Evolutionary conservation across 768 basidiomycete species (phyloP), one percentile per base, ranked within the genome.

Genomic region (Suillus clintonianus): DNA sequence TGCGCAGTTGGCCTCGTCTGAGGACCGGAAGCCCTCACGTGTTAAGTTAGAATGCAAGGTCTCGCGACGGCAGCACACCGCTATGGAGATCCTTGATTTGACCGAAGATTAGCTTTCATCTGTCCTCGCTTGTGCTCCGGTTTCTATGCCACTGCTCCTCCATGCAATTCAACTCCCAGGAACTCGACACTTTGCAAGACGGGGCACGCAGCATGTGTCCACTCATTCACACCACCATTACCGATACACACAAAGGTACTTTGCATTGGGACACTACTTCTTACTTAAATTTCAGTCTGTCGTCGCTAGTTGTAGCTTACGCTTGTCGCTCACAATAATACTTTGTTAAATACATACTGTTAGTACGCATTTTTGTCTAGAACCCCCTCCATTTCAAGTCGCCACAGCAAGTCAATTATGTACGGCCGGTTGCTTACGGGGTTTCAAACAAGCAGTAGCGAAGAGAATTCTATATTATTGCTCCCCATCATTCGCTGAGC

Each of bases 1-100:
- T 9, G 50, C 37, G 13, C 17, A 67, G 59, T 55, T 62, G 17
- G 13, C 15, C 39, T 14, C 50, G 6, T 43, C 57, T 11, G 60
- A 68, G 36, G 69, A 65, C 22, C 58, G 19, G 13, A 71, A 71
- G 24, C 54, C 65, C 9, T 66, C 72, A 42, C 64, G 65, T 32
- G 37, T 70, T 59, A 67, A 70, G 55, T 60, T 47, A 36, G 65
- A 69, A 51, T 1, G 50, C 19, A 19, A 17, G 30, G 19, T 53
- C 5, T 53, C 51, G 5, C 51, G 51, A 11, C 51, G 30, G 51
- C 51, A 53, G 30, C 30, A 11, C 19, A 10, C 51, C 30, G 5
- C 19, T 19, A 19, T 53, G 17, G 30, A 53, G 10, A 11, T 53
- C 51, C 17, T 53, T 7, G 51, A 53, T 53, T 53, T 53, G 30